A percentile compares a stretch with the other conserved stretches of the same genome.
Conservation (phyloP, 495 filamentous ascomycete species). For the Aspergillus sclerotiicarbonarius region DNA sequence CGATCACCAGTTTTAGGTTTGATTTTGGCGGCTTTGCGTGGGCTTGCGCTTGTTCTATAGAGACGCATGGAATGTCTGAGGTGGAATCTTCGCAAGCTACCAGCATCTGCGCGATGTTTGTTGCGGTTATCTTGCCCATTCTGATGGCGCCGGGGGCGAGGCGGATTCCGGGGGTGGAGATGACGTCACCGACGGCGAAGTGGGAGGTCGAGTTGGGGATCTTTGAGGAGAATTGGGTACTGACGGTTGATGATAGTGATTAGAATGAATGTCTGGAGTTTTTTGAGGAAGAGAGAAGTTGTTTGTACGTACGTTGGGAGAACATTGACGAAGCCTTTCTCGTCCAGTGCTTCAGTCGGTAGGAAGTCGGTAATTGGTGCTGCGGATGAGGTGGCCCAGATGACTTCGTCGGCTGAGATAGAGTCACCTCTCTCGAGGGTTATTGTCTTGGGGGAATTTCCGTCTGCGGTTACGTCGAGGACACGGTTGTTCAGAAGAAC, state of each 20-base stretch:
- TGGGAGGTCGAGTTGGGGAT: slow-evolving; percentile 45
- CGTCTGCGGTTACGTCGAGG: slow-evolving; percentile 13
- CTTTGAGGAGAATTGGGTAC: slow-evolving; percentile 30
- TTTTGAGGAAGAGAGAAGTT: not conserved
- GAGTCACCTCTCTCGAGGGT: slow-evolving; percentile 49
- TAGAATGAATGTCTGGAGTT: not conserved
- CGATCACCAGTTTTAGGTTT: not conserved
- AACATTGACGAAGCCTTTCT: slow-evolving; percentile 51
- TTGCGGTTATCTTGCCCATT: not conserved
- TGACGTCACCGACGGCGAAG: slow-evolving; percentile 40
- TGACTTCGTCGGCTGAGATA: slow-evolving; percentile 48
- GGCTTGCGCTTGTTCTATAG: not conserved
- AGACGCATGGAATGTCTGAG: not conserved
- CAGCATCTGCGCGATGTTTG: slow-evolving; percentile 5
- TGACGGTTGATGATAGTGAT: not conserved
- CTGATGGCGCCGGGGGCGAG: slow-evolving; percentile 2
- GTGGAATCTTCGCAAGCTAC: not conserved
- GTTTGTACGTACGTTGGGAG: slow-evolving; percentile 18
- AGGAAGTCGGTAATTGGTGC: slow-evolving; percentile 50
- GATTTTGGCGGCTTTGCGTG: not conserved
- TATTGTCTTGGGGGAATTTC: slow-evolving; percentile 35
- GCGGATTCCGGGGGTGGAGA: slow-evolving; percentile 2
- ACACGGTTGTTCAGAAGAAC: slow-evolving; percentile 21
- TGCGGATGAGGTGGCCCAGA: slow-evolving; percentile 52
- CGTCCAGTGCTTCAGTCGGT: slow-evolving; percentile 39